Percentiles rank a stretch among this genome's conserved stretches.
These are phyloP conservation scores for Phyllostachys edulis DNA, from an alignment of 176 grass and related monocot genomes.

Conservation along the genomic window DNA sequence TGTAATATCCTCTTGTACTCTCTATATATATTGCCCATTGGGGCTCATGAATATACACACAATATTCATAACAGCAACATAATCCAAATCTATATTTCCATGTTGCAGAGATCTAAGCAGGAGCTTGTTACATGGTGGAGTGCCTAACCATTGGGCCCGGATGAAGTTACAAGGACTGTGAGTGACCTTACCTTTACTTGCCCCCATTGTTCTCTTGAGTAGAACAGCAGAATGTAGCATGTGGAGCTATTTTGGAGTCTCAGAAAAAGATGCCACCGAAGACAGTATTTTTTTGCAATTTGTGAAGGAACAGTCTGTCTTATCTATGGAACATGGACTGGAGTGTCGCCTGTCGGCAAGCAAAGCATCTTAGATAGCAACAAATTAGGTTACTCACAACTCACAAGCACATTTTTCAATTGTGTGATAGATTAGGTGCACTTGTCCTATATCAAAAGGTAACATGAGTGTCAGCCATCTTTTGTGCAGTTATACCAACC, in stretches of 20 bases:
- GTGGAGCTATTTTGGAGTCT: not conserved
- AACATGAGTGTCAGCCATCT: not conserved
- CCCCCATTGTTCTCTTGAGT: not conserved
- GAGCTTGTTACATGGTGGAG: slow-evolving; percentile 58
- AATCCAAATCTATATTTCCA: not conserved
- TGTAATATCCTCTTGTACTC: too few species aligned
- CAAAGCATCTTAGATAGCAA: slow-evolving; percentile 34
- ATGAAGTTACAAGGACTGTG: slow-evolving; percentile 74
- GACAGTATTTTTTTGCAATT: not conserved
- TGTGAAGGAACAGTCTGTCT: slow-evolving; percentile 14
- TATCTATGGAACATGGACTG: slow-evolving; percentile 7
- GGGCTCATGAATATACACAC: too few species aligned
- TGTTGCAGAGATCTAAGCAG: slow-evolving; percentile 69
- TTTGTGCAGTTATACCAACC: slow-evolving; percentile 17
- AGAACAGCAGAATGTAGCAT: slow-evolving; percentile 26
- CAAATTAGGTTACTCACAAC: slow-evolving; percentile 18
- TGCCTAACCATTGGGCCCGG: slow-evolving; percentile 61
- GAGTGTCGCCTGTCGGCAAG: not conserved
- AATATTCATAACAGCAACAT: not conserved
- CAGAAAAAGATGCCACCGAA: not conserved
- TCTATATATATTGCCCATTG: too few species aligned
- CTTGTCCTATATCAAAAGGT: not conserved
- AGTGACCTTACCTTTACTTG: slow-evolving; percentile 45
- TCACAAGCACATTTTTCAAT: not conserved
- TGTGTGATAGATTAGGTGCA: not conserved